phyloP scores from a whole-genome alignment of 805 yeast genomes.

The Priceomyces melissophilus region DNA sequence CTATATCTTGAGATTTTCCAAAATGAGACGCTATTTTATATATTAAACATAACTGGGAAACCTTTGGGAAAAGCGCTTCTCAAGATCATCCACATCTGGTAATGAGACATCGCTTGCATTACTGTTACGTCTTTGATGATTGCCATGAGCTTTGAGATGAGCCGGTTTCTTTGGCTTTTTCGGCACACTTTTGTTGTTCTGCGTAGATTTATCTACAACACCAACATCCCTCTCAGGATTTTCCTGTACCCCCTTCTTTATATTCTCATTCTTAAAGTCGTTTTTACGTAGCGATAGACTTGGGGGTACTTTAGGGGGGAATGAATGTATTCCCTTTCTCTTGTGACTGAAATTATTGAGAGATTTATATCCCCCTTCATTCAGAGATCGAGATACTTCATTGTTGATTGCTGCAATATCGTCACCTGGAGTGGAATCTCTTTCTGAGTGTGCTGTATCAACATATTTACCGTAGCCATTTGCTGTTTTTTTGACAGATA shows the following conservation, averaged over 20 bases:
- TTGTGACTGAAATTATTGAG: background rate
- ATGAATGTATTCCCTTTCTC: background rate
- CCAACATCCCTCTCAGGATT: background rate
- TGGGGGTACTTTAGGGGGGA: constrained; percentile 37
- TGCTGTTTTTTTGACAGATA: constrained; percentile 60
- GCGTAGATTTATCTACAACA: constrained; percentile 27
- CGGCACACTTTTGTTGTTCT: constrained; percentile 24
- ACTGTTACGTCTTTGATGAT: constrained; percentile 23
- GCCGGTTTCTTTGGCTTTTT: constrained; percentile 66
- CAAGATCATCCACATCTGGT: constrained; percentile 58
- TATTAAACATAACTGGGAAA: constrained; percentile 59
- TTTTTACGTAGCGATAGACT: constrained; percentile 20
- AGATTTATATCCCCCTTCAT: constrained; percentile 1
- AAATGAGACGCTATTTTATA: too few species aligned
- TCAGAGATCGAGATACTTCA: constrained; percentile 4
- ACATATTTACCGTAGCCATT: constrained; percentile 80
- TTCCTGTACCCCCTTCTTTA: background rate
- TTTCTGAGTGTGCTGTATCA: constrained; percentile 18
- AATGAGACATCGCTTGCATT: constrained; percentile 40
- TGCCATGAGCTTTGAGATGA: constrained; percentile 40
- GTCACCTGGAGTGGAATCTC: constrained; percentile 23
- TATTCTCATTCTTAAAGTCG: background rate
- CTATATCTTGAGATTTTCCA: too few species aligned
- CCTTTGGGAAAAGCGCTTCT: constrained; percentile 51
- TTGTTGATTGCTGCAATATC: constrained; percentile 32